Conservation (phyloP, 768 basidiomycete genomes). For the Russula compacta region DNA sequence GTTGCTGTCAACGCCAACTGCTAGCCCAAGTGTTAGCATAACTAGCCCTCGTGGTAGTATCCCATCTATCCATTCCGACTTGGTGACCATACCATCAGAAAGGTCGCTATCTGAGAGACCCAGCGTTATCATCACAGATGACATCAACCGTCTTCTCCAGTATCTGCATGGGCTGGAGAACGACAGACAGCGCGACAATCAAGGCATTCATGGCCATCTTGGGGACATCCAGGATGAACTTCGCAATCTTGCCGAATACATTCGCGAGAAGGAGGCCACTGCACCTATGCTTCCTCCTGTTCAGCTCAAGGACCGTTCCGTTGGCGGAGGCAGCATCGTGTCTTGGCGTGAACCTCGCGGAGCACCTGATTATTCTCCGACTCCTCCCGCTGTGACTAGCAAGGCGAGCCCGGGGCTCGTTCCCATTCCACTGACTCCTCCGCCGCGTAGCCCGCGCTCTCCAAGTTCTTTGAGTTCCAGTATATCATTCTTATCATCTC, state of each 20-base stretch:
- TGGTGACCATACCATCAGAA: conserved; percentile 38
- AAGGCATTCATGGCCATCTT: conserved; percentile 58
- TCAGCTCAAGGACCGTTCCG: conserved; percentile 12
- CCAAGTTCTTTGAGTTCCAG: conserved; percentile 30
- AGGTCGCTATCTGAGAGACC: conserved; percentile 27
- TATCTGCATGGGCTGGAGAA: conserved; percentile 57
- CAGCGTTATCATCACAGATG: conserved; percentile 41
- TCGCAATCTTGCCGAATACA: conserved; percentile 38
- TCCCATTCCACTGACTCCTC: conserved; percentile 36
- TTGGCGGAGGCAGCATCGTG: conserved; percentile 28
- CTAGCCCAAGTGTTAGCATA: conserved; percentile 39
- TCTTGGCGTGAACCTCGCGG: conserved; percentile 24
- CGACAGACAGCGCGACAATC: conserved; percentile 51
- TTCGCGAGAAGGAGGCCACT: conserved; percentile 18
- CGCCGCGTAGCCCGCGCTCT: conserved; percentile 34
- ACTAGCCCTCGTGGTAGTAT: conserved; percentile 38
- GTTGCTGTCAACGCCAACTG: conserved; percentile 30
- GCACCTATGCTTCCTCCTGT: not conserved
- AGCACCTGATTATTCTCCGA: conserved; percentile 9
- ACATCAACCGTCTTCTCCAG: conserved; percentile 42
- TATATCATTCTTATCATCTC: conserved; percentile 44
- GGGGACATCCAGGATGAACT: conserved; percentile 63
- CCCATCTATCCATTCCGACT: conserved; percentile 40
- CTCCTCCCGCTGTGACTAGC: not conserved
- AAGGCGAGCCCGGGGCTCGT: conserved; percentile 11